Conservation (phyloP, 805 yeast species). For the Saccharomycopsis olivae region DNA sequence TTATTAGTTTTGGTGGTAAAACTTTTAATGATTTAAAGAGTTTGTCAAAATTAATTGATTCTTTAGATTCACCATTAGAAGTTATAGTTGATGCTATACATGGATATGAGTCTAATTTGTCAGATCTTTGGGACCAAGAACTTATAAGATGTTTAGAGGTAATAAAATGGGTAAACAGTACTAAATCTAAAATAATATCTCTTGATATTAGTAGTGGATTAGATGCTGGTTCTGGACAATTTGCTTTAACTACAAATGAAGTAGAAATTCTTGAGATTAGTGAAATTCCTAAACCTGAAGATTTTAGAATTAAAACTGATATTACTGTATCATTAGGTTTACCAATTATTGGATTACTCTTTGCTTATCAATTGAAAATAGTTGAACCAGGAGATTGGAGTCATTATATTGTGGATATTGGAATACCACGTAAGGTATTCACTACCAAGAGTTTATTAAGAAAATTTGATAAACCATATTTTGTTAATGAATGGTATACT, state of each 20-base stretch:
- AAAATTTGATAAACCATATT: conserved; percentile 31
- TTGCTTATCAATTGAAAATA: conserved; percentile 47
- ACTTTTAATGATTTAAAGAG: conserved; percentile 31
- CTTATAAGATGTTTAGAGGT: conserved; percentile 31
- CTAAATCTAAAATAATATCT: conserved; percentile 41
- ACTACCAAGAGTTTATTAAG: conserved; percentile 30
- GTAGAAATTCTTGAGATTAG: conserved; percentile 3
- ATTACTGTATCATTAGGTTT: conserved; percentile 64
- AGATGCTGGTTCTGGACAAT: conserved; percentile 70
- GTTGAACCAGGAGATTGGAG: conserved; percentile 37
- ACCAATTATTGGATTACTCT: conserved; percentile 53
- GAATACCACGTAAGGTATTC: conserved; percentile 52
- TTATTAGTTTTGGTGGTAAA: conserved; percentile 62
- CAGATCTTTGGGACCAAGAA: conserved; percentile 39
- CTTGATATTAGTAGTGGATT: conserved; percentile 76
- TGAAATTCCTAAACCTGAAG: conserved; percentile 16
- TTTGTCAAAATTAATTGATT: conserved; percentile 29
- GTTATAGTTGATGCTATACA: conserved; percentile 75
- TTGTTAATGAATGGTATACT: conserved; percentile 11
- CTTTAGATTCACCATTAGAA: conserved; percentile 65
- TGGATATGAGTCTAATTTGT: conserved; percentile 64
- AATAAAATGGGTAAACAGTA: conserved; percentile 57
- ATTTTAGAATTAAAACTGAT: conserved; percentile 34
- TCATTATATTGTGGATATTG: conserved; percentile 60
- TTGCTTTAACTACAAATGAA: conserved; percentile 14